phyloP scores from a whole-genome alignment of 306 rosid species.

The Sicyos baderoa region DNA sequence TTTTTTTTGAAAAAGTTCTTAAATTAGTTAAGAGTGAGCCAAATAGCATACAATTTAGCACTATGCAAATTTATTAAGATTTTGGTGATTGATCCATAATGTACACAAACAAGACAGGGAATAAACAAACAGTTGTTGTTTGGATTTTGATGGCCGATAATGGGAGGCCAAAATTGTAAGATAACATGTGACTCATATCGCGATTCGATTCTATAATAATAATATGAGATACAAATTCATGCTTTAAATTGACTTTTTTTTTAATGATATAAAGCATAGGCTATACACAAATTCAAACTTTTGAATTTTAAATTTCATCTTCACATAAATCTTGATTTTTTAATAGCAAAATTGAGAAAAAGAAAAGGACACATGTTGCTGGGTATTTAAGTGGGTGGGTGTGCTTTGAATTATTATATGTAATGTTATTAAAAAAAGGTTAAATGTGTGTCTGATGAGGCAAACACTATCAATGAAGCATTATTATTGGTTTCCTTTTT shows the following conservation, averaged over 20 bases:
- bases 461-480: slow-evolving; percentile 8
- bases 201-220: too few species aligned
- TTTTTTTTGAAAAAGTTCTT: too few species aligned
- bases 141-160: background rate
- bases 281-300: too few species aligned
- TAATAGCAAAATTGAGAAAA: background rate
- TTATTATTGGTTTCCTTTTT: background rate
- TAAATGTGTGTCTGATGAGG: slow-evolving; percentile 3
- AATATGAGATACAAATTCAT: too few species aligned
- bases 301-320: too few species aligned
- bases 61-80: slow-evolving; percentile 6
- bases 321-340: too few species aligned
- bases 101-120: background rate
- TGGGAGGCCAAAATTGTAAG: too few species aligned
- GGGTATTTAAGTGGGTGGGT: background rate
- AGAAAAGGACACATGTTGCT: background rate
- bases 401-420: background rate
- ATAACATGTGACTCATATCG: too few species aligned
- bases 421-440: background rate
- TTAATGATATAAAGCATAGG: too few species aligned
- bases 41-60: background rate
- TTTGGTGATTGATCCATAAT: slow-evolving; percentile 13
- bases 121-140: slow-evolving; percentile 7
- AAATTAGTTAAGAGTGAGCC: background rate
- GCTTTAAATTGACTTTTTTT: too few species aligned